phyloP scores from a whole-genome alignment of 139 green algal genomes.

The Mesotaenium endlicherianum region DNA sequence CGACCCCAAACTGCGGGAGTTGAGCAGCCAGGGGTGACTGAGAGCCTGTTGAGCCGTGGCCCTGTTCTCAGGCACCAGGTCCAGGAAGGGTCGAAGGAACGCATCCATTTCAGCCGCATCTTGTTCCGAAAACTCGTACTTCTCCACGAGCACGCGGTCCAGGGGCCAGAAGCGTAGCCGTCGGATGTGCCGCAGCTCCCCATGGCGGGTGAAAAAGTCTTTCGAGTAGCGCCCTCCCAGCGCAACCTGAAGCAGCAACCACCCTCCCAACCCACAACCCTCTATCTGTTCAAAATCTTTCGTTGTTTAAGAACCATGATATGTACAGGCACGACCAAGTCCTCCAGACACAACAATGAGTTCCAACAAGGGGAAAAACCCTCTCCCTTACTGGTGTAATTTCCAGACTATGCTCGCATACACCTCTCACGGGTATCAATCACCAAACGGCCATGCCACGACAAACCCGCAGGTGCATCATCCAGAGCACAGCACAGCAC shows the following conservation, averaged over 20 bases:
- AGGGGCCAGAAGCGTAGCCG: conserved; percentile 89
- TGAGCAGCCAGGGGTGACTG: conserved; percentile 92
- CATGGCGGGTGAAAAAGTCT: conserved; percentile 88
- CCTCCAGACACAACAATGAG: no score
- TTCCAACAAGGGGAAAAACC: no score
- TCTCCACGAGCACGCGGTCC: conserved; percentile 83
- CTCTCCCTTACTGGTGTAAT: not conserved
- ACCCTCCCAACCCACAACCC: no score
- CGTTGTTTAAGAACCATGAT: no score
- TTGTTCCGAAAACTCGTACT: conserved; percentile 78
- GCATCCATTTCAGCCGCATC: conserved; percentile 75
- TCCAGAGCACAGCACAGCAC: no score
- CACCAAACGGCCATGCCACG: no score
- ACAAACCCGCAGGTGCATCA: no score
- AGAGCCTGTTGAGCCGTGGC: conserved; percentile 82
- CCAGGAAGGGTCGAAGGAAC: conserved; percentile 93
- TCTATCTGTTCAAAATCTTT: no score
- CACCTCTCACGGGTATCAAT: no score
- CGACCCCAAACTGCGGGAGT: not conserved
- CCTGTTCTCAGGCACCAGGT: conserved; percentile 75
- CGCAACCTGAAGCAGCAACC: conserved; percentile 66
- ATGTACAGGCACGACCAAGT: no score
- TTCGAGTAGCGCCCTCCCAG: conserved; percentile 70
- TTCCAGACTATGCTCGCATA: no score
- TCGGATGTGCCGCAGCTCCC: conserved; percentile 89